Base-by-base conservation (phyloP, 2,329 filamentous ascomycete genomes). In the Fonsecaea erecta region DNA sequence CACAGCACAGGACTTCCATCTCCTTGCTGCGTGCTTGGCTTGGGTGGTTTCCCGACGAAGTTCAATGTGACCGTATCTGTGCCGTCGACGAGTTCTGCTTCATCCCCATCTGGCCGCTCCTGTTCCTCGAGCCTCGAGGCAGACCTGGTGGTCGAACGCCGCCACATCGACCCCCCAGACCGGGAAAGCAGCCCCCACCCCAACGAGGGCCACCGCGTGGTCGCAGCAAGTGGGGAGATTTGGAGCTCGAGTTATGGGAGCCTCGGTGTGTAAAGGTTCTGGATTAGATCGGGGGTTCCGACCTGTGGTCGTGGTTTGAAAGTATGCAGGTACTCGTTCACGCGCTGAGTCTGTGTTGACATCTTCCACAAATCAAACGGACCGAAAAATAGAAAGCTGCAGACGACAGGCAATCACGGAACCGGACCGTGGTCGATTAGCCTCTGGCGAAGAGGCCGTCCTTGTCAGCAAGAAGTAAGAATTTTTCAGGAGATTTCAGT, bases 61-160 rank as follows among this genome's bases (percentile, higher is more conserved):
- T 76, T 1, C 73, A 74, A 8, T 84, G 81, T 64, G 67, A 75
- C 2, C 70, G 75, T 32, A 75, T 75, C 46, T 84, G 82, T 63
- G 77, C 67, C 3, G 77, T 75, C 71, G 77, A 80, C 62, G 79
- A 83, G 69, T 75, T 77, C 12, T 83, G 82, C 68, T 83, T 77
- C 64, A 82, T 84, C 43, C 81, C 82, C 1, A 84, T 84, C 78
- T 84, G 82, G 82, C 82, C 82, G 1, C 66, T 82, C 65, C 65
- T 74, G 28, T 59, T 52, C 35, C 53, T 65, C 28, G 60, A 60
- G 51, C 59, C 52, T 32, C 55, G 46, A 4, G 48, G 52, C 35
- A 65, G 34, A 56, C n/a, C 3, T 46, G 16, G 37, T 11, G 55
- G 62, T 24, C 18, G 48, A 51, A 24, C 28, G n/a, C 62, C 43